Evolutionary conservation across 306 rosid species (phyloP).

Genomic region (Vachellia pachyceras): DNA sequence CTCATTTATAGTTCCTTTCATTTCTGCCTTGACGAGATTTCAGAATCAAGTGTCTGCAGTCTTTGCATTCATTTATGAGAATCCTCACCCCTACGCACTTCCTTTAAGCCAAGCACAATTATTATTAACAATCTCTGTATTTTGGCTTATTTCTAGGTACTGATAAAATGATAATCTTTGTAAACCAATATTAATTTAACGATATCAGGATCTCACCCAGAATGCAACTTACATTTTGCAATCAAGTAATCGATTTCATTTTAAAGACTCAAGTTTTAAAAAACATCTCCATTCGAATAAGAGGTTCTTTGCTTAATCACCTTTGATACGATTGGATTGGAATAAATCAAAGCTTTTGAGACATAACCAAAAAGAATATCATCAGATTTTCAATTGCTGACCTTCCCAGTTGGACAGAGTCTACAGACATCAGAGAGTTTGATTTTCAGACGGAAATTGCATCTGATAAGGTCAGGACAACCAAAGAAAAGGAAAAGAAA

Average conservation of each 20-base stretch:
- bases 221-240: slow-evolving; percentile 17
- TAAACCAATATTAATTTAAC: neutral
- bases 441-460: slow-evolving; percentile 24
- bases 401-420: slow-evolving; percentile 17
- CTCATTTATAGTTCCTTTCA: slow-evolving; percentile 42
- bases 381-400: slow-evolving; percentile 26
- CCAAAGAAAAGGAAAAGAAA: no score
- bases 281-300: neutral
- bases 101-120: neutral
- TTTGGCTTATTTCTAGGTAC: neutral
- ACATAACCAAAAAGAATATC: neutral
- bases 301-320: neutral
- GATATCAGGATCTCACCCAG: neutral
- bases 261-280: neutral
- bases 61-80: slow-evolving; percentile 36
- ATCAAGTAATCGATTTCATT: slow-evolving; percentile 8
- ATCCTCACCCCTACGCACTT: slow-evolving; percentile 24
- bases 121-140: neutral
- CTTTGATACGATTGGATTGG: slow-evolving; percentile 26
- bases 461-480: neutral
- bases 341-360: slow-evolving; percentile 29
- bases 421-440: slow-evolving; percentile 20
- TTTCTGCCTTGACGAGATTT: slow-evolving; percentile 45
- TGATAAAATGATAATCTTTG: neutral
- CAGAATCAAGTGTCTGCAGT: slow-evolving; percentile 42